Evolutionary conservation across 768 basidiomycete genomes (phyloP), one percentile per base, ranked within the genome.

Genomic region (Daedaleopsis sinensis): DNA sequence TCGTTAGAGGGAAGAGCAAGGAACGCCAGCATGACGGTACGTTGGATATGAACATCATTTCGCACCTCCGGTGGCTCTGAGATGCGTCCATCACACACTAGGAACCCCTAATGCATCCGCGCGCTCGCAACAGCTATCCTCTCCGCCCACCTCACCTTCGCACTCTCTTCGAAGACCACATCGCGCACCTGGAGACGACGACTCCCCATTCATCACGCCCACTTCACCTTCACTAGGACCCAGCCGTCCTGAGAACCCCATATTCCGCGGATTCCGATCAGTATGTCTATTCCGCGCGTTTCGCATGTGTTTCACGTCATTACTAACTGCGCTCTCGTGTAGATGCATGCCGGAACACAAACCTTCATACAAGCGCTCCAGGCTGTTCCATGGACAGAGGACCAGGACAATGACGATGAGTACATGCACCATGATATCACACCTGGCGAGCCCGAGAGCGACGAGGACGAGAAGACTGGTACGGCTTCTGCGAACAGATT

Each of bases 341-440:
- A 94, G 93, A 90, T 94, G 86, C 88, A 91, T 43, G 85, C 87
- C 24, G 93, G 93, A 16, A 94, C 93, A 3, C 93, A 94, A 71
- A 91, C 93, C 3, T 84, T 94, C 52, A 94, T 94, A 42, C 93
- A 94, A 75, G 93, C 91, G 4, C 79, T 94, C 15, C 93, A 94
- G 68, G 93, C 91, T 1, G 79, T 94, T 44, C 93, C 93, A 19
- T 91, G 88, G 89, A 80, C 82, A 37, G 85, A 87, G 43, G 83
- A 81, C 61, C 80, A 82, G 10, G 89, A 93, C 64, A 86, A 85
- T 58, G 87, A 89, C 36, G 88, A 90, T 43, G 90, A 88, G 51
- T 73, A 79, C 32, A 68, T 79, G 12, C 73, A 77, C 60, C 79
- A 78, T 39, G 70, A 79, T 52, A 69, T 72, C 5, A 24, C 23